These are phyloP conservation scores for Diaporthe helianthi DNA, from an alignment of 2,329 filamentous ascomycete genomes.

Conservation along the genomic window DNA sequence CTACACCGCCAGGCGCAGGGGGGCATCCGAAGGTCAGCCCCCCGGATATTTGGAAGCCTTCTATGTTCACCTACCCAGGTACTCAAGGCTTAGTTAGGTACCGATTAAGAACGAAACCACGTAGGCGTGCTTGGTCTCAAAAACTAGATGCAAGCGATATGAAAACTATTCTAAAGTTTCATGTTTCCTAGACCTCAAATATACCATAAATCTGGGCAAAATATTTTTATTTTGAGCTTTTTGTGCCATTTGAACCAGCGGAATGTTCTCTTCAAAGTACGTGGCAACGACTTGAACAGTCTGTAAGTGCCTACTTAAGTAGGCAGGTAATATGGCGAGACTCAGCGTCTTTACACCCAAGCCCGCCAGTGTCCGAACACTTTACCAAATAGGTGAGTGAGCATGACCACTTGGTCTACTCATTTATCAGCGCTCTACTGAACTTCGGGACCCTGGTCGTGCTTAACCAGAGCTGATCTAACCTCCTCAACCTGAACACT, in stretches of 20 bases:
- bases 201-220: neutral
- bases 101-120: too few species aligned
- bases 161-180: neutral
- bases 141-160: neutral
- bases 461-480: conserved; percentile 19
- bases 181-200: neutral
- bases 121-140: neutral
- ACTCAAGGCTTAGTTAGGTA: too few species aligned
- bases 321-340: neutral
- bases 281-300: neutral
- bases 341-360: neutral
- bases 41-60: too few species aligned
- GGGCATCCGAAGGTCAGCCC: too few species aligned
- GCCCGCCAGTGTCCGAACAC: neutral
- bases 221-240: neutral
- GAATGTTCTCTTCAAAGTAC: neutral
- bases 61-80: too few species aligned
- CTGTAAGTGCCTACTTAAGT: too few species aligned
- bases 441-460: neutral
- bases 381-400: neutral
- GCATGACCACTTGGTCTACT: neutral
- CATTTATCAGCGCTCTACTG: neutral
- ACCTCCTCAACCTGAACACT: conserved; percentile 29
- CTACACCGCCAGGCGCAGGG: too few species aligned
- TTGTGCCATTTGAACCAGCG: neutral